phyloP scores from a whole-genome alignment of 208 protist species.

The Leishmania guyanensis region DNA sequence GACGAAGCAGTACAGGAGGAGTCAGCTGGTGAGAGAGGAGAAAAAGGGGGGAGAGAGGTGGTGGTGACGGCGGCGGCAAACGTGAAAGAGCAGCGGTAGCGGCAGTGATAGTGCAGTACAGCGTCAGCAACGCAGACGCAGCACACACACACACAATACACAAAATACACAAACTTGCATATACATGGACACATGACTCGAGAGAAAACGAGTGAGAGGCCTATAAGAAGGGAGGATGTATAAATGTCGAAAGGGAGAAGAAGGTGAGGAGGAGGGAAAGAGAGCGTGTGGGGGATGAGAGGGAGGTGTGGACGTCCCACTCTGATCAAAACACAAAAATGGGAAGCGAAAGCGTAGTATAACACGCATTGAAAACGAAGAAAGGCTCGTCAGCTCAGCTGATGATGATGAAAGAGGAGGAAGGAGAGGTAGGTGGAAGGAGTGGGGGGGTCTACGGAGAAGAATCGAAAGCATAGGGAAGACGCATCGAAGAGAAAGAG shows the following conservation, averaged over 20 bases:
- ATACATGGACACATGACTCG: neutral
- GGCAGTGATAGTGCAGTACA: neutral
- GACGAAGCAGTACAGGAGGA: neutral
- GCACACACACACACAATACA: neutral
- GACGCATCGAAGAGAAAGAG: neutral
- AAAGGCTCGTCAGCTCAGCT: neutral
- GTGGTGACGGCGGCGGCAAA: neutral
- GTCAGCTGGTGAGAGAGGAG: neutral
- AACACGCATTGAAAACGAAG: neutral
- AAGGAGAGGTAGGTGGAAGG: neutral
- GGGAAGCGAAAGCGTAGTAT: neutral
- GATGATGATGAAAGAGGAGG: neutral
- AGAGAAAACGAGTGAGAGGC: neutral
- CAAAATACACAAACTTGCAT: neutral
- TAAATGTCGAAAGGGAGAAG: neutral
- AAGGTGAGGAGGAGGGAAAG: neutral
- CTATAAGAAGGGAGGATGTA: neutral
- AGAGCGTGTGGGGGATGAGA: neutral
- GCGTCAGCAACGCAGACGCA: neutral
- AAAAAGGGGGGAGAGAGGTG: neutral
- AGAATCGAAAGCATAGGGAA: neutral
- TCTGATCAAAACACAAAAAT: neutral
- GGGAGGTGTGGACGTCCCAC: no score
- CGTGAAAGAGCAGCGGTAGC: neutral
- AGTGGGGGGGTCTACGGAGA: neutral